Percentiles rank a stretch among this genome's conserved stretches.
phyloP scores from a whole-genome alignment of 768 basidiomycete genomes.

The Rhodosporidiobolus sp. region DNA sequence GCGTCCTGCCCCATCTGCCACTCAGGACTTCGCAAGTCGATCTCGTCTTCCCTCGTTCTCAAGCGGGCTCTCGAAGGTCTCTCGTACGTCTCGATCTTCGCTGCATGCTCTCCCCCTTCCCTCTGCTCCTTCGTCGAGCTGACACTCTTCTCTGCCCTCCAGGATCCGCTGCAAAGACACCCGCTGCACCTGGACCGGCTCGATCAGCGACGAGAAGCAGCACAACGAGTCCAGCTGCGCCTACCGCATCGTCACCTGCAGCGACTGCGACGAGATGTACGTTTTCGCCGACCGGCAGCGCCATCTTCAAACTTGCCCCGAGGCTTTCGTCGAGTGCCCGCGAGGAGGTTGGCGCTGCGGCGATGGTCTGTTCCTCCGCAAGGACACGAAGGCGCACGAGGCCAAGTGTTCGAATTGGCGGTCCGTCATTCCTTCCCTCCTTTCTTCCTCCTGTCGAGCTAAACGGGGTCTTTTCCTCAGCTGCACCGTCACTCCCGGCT shows the following conservation, averaged over 20 bases:
- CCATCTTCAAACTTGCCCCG: background rate
- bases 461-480: background rate
- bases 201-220: background rate
- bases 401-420: background rate
- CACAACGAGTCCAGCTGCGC: background rate
- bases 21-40: fast-evolving
- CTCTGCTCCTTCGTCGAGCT: fast-evolving
- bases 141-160: background rate
- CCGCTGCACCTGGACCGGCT: background rate
- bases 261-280: background rate
- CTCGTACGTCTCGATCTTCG: background rate
- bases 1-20: constrained; percentile 4
- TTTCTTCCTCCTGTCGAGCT: background rate
- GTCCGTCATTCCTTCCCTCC: background rate
- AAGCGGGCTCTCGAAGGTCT: background rate
- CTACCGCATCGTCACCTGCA: background rate
- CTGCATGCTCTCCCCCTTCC: too few species aligned
- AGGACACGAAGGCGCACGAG: background rate
- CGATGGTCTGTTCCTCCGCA: background rate
- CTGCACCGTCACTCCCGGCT: background rate
- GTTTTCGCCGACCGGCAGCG: background rate
- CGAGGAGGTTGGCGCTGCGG: constrained; percentile 4
- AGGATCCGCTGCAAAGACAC: background rate
- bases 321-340: background rate
- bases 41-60: background rate